Conservation (phyloP, 208 protist species). For the Trypanosoma cruzi region DNA sequence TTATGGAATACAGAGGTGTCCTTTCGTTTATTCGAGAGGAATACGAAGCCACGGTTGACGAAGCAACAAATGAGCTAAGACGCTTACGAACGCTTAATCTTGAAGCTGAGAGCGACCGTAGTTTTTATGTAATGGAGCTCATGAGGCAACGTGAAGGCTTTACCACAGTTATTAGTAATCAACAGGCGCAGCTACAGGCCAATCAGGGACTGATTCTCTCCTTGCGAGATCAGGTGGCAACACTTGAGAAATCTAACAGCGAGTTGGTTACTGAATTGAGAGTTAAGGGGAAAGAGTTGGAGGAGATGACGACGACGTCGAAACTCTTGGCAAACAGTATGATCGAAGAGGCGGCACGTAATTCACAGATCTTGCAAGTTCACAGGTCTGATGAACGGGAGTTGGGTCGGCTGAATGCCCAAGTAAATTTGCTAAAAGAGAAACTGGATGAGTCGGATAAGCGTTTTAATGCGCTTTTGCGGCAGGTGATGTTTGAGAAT, state of each 20-base stretch:
- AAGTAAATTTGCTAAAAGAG: slow-evolving; percentile 65
- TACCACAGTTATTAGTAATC: slow-evolving; percentile 84
- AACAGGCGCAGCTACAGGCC: slow-evolving; percentile 77
- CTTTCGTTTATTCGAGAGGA: slow-evolving; percentile 81
- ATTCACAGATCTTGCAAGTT: slow-evolving; percentile 42
- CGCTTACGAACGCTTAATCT: slow-evolving; percentile 57
- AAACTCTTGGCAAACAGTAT: slow-evolving; percentile 73
- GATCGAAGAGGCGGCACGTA: slow-evolving; percentile 73
- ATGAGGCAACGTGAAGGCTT: slow-evolving; percentile 75
- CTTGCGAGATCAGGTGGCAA: slow-evolving; percentile 71
- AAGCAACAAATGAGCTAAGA: slow-evolving; percentile 54
- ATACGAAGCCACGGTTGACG: slow-evolving; percentile 75
- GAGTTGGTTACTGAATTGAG: slow-evolving; percentile 55
- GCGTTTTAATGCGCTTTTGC: slow-evolving; percentile 31
- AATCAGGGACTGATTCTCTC: slow-evolving; percentile 70
- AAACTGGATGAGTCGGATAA: slow-evolving; percentile 67
- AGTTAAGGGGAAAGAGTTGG: slow-evolving; percentile 44
- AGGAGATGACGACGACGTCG: slow-evolving; percentile 60
- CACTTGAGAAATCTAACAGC: slow-evolving; percentile 69
- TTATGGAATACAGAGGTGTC: slow-evolving; percentile 74
- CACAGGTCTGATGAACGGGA: slow-evolving; percentile 51
- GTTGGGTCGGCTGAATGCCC: slow-evolving; percentile 59
- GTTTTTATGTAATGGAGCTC: slow-evolving; percentile 77
- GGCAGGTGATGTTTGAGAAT: slow-evolving; percentile 12
- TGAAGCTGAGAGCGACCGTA: slow-evolving; percentile 72